phyloP scores from a whole-genome alignment of 2,329 filamentous ascomycete genomes.

The Rhinocladiella mackenziei region DNA sequence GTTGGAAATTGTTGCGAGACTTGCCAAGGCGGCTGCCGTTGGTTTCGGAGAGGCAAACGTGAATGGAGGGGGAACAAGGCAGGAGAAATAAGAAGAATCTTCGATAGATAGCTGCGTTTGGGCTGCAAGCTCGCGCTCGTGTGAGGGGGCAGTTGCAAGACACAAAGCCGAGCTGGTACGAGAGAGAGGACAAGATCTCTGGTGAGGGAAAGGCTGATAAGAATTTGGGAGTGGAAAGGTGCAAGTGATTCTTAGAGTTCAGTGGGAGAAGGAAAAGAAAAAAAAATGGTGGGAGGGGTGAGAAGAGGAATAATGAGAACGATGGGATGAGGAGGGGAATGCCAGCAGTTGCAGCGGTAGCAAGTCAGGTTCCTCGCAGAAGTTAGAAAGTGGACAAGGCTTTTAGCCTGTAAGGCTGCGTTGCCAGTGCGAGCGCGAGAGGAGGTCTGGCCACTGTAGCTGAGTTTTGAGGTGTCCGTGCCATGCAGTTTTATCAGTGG shows the following conservation, averaged over 20 bases:
- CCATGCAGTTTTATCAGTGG: too few relatives aligned
- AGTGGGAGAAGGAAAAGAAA: slow-evolving; percentile 3
- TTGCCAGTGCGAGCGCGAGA: background rate
- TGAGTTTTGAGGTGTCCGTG: too few relatives aligned
- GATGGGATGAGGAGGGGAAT: slow-evolving; percentile 13
- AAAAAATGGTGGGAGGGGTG: slow-evolving; percentile 11
- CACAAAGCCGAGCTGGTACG: too few relatives aligned
- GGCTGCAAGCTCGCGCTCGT: too few relatives aligned
- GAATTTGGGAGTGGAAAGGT: too few relatives aligned
- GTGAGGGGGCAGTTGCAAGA: too few relatives aligned
- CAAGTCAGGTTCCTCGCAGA: background rate
- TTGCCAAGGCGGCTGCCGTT: background rate
- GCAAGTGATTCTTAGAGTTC: too few relatives aligned
- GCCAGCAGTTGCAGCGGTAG: background rate
- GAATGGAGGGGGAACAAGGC: too few relatives aligned
- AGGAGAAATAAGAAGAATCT: background rate
- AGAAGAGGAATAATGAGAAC: slow-evolving; percentile 6
- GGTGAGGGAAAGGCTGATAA: too few relatives aligned
- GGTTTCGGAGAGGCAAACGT: too few relatives aligned
- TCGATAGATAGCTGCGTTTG: too few relatives aligned
- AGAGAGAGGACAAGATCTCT: too few relatives aligned
- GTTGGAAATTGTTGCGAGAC: background rate
- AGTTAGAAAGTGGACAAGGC: slow-evolving; percentile 24
- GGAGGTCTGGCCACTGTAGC: background rate
- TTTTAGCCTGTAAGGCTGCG: slow-evolving; percentile 29